phyloP scores from a whole-genome alignment of 1,139 yeast genomes.

The Barnettozyma hawaiiensis region DNA sequence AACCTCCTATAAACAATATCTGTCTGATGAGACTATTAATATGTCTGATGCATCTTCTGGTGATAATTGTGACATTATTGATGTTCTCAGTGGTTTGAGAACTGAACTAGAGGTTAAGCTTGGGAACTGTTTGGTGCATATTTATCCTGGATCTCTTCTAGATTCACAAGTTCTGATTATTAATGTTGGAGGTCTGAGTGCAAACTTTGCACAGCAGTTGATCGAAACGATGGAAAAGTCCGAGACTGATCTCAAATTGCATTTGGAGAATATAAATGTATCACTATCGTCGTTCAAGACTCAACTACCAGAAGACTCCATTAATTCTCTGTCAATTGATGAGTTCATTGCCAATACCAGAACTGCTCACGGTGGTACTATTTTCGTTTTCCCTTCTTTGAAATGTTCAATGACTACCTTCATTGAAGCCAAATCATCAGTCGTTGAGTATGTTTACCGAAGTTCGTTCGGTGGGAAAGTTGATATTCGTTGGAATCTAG shows the following conservation, averaged over 20 bases:
- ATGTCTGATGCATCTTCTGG: slow-evolving; percentile 11
- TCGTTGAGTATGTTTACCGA: slow-evolving; percentile 59
- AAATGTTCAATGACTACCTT: slow-evolving; percentile 70
- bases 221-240: slow-evolving; percentile 32
- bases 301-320: slow-evolving; percentile 42
- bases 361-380: slow-evolving; percentile 70
- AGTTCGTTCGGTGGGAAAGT: slow-evolving; percentile 85
- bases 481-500: slow-evolving; percentile 89
- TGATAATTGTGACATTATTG: slow-evolving; percentile 16
- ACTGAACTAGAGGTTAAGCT: slow-evolving; percentile 61
- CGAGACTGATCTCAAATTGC: slow-evolving; percentile 42
- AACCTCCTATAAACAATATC: slow-evolving; percentile 67
- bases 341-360: slow-evolving; percentile 53
- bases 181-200: slow-evolving; percentile 52
- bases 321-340: slow-evolving; percentile 42
- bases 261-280: slow-evolving; percentile 56
- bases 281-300: slow-evolving; percentile 53
- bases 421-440: slow-evolving; percentile 44
- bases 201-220: slow-evolving; percentile 55
- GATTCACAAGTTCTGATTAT: slow-evolving; percentile 71
- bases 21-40: slow-evolving; percentile 25
- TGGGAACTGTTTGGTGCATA: slow-evolving; percentile 50
- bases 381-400: slow-evolving; percentile 74
- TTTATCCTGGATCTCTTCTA: slow-evolving; percentile 71
- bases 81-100: slow-evolving; percentile 33